Percentiles rank a stretch among this genome's conserved stretches.
Evolutionary conservation across 2,329 filamentous ascomycete genomes (phyloP).

Genomic region (Neoscytalidium dimidiatum): DNA sequence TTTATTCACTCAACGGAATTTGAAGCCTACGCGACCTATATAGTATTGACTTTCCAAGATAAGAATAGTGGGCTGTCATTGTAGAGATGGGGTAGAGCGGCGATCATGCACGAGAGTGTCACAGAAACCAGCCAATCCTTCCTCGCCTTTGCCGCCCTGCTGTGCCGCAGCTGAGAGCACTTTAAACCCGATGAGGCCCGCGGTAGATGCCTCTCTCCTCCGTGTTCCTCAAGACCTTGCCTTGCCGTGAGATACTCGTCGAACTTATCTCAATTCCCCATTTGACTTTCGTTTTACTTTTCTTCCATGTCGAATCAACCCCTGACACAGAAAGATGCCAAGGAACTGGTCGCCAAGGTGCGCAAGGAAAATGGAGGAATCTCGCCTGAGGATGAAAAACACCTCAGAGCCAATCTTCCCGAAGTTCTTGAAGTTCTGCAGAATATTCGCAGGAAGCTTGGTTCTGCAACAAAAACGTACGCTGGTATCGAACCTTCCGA

Average conservation of each 20-base stretch:
- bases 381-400: not conserved
- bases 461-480: not conserved
- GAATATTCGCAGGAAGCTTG: not conserved
- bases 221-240: not conserved
- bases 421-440: not conserved
- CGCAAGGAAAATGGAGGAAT: not conserved
- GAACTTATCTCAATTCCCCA: no score
- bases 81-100: not conserved
- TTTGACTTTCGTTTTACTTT: not conserved
- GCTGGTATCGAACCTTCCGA: not conserved
- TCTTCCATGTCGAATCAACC: not conserved
- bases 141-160: not conserved
- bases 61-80: not conserved
- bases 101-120: not conserved
- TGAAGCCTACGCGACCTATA: no score
- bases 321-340: not conserved
- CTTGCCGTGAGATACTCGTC: no score
- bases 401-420: not conserved
- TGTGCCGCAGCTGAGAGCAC: not conserved
- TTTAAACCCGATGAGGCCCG: not conserved
- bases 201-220: not conserved
- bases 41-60: no score
- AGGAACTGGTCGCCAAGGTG: not conserved
- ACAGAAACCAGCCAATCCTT: not conserved
- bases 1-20: no score